Percentiles rank a stretch among this genome's conserved stretches.
phyloP scores from a whole-genome alignment of 805 yeast genomes.

The Wickerhamiella slavikovae region DNA sequence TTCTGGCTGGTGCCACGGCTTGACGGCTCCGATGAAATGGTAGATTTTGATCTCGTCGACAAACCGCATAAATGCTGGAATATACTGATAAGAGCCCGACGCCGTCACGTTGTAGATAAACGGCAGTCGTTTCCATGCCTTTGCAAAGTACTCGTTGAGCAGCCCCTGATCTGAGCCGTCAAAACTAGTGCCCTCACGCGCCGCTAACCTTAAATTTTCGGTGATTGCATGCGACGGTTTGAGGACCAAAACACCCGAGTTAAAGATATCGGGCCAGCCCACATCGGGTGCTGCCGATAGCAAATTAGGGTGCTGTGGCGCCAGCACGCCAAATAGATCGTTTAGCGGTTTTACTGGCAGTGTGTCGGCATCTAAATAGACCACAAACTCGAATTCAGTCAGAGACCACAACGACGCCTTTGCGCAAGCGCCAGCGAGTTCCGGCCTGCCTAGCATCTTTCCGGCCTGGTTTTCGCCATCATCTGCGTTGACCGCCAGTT shows the following conservation, averaged over 20 bases:
- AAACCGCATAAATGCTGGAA: slow-evolving; percentile 47
- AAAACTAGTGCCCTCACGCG: slow-evolving; percentile 24
- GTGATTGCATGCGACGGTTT: slow-evolving; percentile 30
- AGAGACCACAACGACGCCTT: slow-evolving; percentile 37
- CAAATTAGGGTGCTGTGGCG: no score
- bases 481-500: slow-evolving; percentile 12
- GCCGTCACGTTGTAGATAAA: slow-evolving; percentile 72
- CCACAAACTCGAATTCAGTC: slow-evolving; percentile 20
- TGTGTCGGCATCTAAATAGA: slow-evolving; percentile 36
- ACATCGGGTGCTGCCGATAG: slow-evolving; percentile 51
- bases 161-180: slow-evolving; percentile 93
- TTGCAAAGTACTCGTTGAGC: slow-evolving; percentile 46
- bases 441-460: slow-evolving; percentile 32
- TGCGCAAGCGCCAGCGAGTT: slow-evolving; percentile 26
- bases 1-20: slow-evolving; percentile 19
- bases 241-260: slow-evolving; percentile 52
- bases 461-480: slow-evolving; percentile 13
- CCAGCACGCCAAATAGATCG: slow-evolving; percentile 12
- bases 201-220: slow-evolving; percentile 18
- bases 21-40: slow-evolving; percentile 21
- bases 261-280: slow-evolving; percentile 88
- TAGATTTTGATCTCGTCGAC: slow-evolving; percentile 20
- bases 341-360: slow-evolving; percentile 22
- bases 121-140: slow-evolving; percentile 52
- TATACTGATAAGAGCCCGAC: slow-evolving; percentile 37